Conservation (phyloP, 768 basidiomycete genomes). For the Krasilnikovozyma curviuscula region DNA sequence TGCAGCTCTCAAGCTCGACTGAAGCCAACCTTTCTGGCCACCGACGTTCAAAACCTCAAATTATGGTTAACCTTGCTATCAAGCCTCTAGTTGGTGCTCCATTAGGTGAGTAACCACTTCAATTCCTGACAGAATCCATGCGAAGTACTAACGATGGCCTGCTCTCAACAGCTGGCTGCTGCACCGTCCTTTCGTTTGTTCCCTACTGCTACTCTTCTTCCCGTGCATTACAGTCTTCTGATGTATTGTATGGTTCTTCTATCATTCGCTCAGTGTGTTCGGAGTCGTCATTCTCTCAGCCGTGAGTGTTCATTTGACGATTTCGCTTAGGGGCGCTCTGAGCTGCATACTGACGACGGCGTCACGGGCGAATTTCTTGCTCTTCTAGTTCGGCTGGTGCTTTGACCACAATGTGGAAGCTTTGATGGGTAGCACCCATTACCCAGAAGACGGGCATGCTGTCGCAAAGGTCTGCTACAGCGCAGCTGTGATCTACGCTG, state of each 20-base stretch:
- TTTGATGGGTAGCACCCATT: constrained; percentile 26
- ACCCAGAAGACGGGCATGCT: constrained; percentile 25
- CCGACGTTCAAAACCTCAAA: too few relatives aligned
- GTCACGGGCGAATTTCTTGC: neutral
- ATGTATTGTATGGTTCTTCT: too few relatives aligned
- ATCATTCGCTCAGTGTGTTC: too few relatives aligned
- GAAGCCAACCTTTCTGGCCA: too few relatives aligned
- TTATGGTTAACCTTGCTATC: too few relatives aligned
- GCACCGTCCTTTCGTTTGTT: constrained; percentile 7
- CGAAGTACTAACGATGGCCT: too few relatives aligned
- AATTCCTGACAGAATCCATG: too few relatives aligned
- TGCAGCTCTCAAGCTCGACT: too few relatives aligned
- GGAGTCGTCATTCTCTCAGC: constrained; percentile 10
- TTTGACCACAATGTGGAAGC: constrained; percentile 26
- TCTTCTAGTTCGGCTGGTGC: constrained; percentile 22
- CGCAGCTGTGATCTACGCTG: constrained; percentile 28
- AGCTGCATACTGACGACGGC: neutral
- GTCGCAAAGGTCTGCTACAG: constrained; percentile 28
- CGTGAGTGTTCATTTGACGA: neutral
- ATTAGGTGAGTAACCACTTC: too few relatives aligned
- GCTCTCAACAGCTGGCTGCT: constrained; percentile 5
- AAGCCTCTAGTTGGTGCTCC: too few relatives aligned
- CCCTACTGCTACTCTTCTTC: too few relatives aligned
- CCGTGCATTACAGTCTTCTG: too few relatives aligned
- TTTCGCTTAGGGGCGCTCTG: neutral